Evolutionary conservation across 2,329 filamentous ascomycete genomes (phyloP).

Genomic region (Sarocladium kiliense): DNA sequence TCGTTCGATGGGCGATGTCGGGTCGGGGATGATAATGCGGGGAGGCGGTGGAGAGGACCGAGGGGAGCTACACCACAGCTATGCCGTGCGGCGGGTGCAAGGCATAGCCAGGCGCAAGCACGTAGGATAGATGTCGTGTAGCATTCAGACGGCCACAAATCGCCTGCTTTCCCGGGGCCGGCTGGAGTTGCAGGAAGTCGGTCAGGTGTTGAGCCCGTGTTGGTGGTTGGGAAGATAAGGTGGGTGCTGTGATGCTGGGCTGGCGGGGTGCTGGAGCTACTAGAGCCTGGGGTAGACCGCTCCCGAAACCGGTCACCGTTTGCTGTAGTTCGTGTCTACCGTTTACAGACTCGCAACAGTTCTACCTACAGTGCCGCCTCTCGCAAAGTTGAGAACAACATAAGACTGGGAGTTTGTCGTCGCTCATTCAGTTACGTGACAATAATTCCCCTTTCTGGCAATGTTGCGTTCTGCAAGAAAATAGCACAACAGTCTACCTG

Average conservation of each 20-base stretch:
- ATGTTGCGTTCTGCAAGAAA: no score
- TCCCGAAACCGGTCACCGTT: not conserved
- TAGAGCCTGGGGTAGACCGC: not conserved
- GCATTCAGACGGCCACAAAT: not conserved
- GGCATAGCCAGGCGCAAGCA: not conserved
- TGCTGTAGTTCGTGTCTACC: no score
- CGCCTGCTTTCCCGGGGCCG: not conserved
- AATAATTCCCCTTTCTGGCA: no score
- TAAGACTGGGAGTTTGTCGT: no score
- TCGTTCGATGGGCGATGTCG: slow-evolving; percentile 2
- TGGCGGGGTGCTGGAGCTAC: not conserved
- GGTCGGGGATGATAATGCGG: slow-evolving; percentile 3
- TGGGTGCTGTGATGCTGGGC: not conserved
- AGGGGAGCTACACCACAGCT: slow-evolving; percentile 1
- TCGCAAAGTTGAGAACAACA: no score
- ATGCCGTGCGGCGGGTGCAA: not conserved
- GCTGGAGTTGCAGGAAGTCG: no score
- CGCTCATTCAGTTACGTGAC: no score
- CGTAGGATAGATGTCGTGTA: not conserved
- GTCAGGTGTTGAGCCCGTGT: not conserved
- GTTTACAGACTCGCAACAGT: no score
- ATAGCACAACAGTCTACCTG: no score
- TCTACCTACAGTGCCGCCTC: no score
- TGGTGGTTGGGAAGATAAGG: not conserved
- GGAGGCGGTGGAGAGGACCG: slow-evolving; percentile 2